A percentile compares a stretch with the other conserved stretches of the same genome.
phyloP scores from a whole-genome alignment of 768 basidiomycete species.

The Baorangia bicolor region DNA sequence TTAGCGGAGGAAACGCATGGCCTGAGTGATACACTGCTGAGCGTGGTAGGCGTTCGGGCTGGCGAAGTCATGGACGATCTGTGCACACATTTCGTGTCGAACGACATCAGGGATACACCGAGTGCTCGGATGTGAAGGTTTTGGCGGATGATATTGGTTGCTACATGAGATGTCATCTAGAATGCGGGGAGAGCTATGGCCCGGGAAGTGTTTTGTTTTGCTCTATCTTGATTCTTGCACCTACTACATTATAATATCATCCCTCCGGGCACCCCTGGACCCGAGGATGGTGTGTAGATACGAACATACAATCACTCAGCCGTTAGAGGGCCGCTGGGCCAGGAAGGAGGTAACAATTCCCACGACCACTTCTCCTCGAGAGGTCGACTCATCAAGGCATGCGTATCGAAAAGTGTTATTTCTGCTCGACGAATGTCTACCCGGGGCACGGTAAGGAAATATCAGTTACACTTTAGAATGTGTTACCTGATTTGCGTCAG shows the following conservation, averaged over 20 bases:
- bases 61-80: constrained; percentile 46
- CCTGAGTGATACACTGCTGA: constrained; percentile 46
- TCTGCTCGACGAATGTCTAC: constrained; percentile 95
- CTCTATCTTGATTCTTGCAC: no score
- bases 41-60: constrained; percentile 42
- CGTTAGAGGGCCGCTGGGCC: no score
- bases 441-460: constrained; percentile 80
- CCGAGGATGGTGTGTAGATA: no score
- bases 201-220: neutral
- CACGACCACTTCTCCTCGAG: constrained; percentile 21
- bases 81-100: constrained; percentile 7
- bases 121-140: constrained; percentile 9
- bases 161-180: neutral
- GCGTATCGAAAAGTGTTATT: constrained; percentile 98
- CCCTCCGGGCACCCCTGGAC: no score
- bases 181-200: neutral
- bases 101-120: neutral
- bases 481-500: constrained; percentile 35
- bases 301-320: no score
- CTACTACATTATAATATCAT: no score
- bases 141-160: neutral
- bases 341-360: no score
- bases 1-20: constrained; percentile 39
- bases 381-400: constrained; percentile 44
- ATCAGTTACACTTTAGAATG: neutral